Evolutionary conservation across 257 asterid species (phyloP).

Genomic region (Echites panduratus): DNA sequence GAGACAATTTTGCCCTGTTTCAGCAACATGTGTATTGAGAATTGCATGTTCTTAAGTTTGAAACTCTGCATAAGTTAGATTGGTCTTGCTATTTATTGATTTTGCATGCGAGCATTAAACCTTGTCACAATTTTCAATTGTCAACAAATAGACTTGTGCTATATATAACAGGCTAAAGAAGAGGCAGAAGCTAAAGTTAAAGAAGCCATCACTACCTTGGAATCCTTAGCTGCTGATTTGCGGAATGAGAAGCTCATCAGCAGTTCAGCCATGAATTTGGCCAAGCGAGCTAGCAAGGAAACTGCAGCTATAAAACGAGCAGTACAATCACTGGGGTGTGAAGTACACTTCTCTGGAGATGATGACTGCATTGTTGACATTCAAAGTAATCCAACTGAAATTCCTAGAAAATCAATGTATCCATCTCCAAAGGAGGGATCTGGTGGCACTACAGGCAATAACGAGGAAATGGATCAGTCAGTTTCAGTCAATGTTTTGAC

Average conservation of each 20-base stretch:
- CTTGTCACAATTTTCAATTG: not conserved
- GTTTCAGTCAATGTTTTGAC: slow-evolving; percentile 20
- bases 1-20: too few species aligned
- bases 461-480: slow-evolving; percentile 39
- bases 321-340: slow-evolving; percentile 76
- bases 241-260: slow-evolving; percentile 61
- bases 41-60: not conserved
- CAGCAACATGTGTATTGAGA: too few species aligned
- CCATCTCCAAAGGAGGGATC: slow-evolving; percentile 33
- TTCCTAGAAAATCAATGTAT: slow-evolving; percentile 53
- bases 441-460: slow-evolving; percentile 25
- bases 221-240: slow-evolving; percentile 58
- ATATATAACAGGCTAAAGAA: slow-evolving; percentile 66
- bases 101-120: not conserved
- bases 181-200: slow-evolving; percentile 54
- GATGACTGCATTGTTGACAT: slow-evolving; percentile 73
- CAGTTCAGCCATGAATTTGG: slow-evolving; percentile 64
- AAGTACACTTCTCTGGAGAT: slow-evolving; percentile 64
- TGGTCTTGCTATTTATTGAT: not conserved
- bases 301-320: slow-evolving; percentile 71
- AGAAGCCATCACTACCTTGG: slow-evolving; percentile 41
- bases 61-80: not conserved
- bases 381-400: slow-evolving; percentile 52
- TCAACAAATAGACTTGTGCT: not conserved
- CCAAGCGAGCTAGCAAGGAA: slow-evolving; percentile 63